Conservation (phyloP, 2,329 filamentous ascomycete genomes). For the Myotisia sp. region DNA sequence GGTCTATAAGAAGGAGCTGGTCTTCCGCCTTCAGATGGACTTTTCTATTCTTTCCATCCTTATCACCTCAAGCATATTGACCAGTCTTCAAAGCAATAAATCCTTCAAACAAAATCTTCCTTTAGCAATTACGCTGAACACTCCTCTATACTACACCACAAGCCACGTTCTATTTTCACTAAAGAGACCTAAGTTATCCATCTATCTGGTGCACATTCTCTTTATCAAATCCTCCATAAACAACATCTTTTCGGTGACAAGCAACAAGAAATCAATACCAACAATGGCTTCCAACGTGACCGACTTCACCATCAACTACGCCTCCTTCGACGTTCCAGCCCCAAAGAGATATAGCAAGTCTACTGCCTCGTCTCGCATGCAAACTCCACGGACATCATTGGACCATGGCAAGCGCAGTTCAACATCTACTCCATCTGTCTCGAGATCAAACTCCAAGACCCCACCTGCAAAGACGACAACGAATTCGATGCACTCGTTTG, state of each 20-base stretch:
- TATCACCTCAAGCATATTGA: background rate
- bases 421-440: constrained; percentile 1
- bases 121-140: background rate
- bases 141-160: background rate
- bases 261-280: background rate
- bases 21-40: background rate
- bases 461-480: background rate
- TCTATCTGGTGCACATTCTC: background rate
- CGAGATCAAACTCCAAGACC: constrained; percentile 3
- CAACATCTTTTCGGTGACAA: background rate
- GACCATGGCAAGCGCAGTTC: constrained; percentile 4
- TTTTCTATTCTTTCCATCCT: background rate
- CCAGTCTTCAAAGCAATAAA: background rate
- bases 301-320: constrained; percentile 5
- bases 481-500: background rate
- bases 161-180: background rate
- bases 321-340: constrained; percentile 2
- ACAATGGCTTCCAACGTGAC: constrained; percentile 1
- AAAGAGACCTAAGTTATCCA: background rate
- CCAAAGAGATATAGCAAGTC: background rate
- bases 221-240: background rate
- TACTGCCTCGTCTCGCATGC: constrained; percentile 3
- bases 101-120: background rate
- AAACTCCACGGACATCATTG: constrained; percentile 2
- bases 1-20: constrained; percentile 4